Conservation (phyloP, 176 grass and related monocot species). For the Ananas comosus region DNA sequence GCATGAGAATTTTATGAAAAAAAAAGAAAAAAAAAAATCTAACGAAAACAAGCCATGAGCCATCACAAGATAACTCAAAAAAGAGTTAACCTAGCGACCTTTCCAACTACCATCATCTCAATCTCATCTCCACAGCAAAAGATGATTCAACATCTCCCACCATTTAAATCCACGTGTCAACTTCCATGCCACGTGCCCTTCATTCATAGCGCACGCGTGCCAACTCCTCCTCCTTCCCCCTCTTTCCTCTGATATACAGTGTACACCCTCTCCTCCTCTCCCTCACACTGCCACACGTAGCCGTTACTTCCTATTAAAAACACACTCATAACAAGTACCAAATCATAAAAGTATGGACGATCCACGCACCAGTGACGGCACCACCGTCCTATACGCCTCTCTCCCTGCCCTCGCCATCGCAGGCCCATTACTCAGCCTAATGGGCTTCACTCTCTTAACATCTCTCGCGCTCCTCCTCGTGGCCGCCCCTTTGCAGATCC, state of each 20-base stretch:
- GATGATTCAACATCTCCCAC: not conserved
- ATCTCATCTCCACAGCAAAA: no score
- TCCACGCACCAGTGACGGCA: not conserved
- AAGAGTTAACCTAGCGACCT: no score
- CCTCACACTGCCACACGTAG: not conserved
- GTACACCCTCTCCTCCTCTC: not conserved
- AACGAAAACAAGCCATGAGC: no score
- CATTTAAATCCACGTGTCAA: not conserved
- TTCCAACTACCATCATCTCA: no score
- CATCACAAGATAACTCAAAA: no score
- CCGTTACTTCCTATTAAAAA: not conserved
- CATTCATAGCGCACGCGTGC: not conserved
- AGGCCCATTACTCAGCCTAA: not conserved
- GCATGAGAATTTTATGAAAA: no score
- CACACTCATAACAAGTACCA: not conserved
- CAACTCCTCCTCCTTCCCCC: not conserved
- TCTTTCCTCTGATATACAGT: not conserved
- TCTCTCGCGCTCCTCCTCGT: conserved; percentile 1
- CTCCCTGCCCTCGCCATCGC: not conserved
- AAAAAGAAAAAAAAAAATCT: no score
- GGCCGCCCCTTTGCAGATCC: not conserved
- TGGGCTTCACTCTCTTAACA: not conserved
- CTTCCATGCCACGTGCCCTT: not conserved
- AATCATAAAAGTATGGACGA: not conserved
- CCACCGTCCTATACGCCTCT: not conserved